Base-by-base conservation (phyloP, 176 grass and related monocot species). In the Tillandsia fasciculata region DNA sequence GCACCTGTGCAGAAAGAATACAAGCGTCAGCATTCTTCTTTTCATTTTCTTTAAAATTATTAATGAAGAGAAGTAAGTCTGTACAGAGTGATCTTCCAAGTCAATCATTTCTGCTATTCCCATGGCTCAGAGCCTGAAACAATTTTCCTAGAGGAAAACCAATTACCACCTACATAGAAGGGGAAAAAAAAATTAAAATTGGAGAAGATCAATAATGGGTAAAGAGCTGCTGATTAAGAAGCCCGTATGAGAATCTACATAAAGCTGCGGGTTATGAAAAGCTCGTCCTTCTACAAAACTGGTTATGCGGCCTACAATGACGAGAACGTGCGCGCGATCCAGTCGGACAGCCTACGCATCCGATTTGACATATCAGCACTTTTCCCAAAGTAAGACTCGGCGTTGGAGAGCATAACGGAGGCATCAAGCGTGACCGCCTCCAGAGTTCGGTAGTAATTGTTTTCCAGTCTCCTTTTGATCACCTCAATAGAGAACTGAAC, bases 401-500 rank as follows among this genome's bases (percentile, higher is more conserved):
- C 79, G 77, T 90, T 83, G 49, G 66, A 72, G 81, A 92, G 53
- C 86, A 92, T 90, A 64, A 91, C 86, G n/a, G 47, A 67, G 24
- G 82, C 82, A 72, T 97, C 93, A 70, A 92, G 86, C 78, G 74
- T 83, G 49, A 92, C 77, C 52, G 93, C 88, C 54, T 90, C 89
- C 64, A 87, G 50, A 64, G 86, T 92, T 64, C 86, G 85, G 79
- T 90, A 90, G 74, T 92, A 92, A 74, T 85, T 81, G 27, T 79
- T 97, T 20, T 87, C 79, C 29, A 92, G 74, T 77, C 89, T 92
- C 81, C 65, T 87, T 69, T 81, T 92, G 70, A 97, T 92, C 59
- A 92, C 89, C 74, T 92, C 93, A 70, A 90, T 49, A 7, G 93
- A 92, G 76, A 97, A 84, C 26, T 80, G 93, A 77, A 87, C 89